phyloP scores from a whole-genome alignment of 2,329 filamentous ascomycete species.

The Fusarium sp. region DNA sequence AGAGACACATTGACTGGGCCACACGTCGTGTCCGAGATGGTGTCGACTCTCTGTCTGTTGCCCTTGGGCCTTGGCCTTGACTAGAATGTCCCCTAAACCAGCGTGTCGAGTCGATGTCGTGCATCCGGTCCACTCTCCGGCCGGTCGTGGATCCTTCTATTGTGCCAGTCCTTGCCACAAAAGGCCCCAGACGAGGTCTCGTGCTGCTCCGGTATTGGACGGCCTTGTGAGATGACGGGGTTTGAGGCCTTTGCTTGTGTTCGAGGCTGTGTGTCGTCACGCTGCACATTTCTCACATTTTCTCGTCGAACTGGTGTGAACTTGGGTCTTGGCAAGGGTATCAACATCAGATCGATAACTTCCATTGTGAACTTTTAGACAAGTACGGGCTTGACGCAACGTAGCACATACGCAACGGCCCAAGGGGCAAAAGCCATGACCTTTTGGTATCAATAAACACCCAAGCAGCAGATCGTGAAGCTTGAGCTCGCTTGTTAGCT shows the following conservation, averaged over 20 bases:
- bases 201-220: conserved; percentile 55
- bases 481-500: conserved; percentile 29
- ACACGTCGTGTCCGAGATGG: conserved; percentile 37
- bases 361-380: not conserved
- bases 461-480: conserved; percentile 25
- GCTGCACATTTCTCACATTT: conserved; percentile 36
- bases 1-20: conserved; percentile 38
- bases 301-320: conserved; percentile 44
- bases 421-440: conserved; percentile 7
- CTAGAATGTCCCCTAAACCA: conserved; percentile 10
- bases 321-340: conserved; percentile 40
- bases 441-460: conserved; percentile 4
- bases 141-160: conserved; percentile 1
- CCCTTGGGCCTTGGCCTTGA: not conserved
- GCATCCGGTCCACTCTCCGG: conserved; percentile 45
- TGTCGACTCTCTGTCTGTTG: conserved; percentile 23
- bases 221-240: conserved; percentile 37
- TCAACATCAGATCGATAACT: conserved; percentile 9
- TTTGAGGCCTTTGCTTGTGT: conserved; percentile 39
- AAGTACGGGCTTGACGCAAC: conserved; percentile 11
- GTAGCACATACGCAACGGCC: conserved; percentile 9
- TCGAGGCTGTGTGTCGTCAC: conserved; percentile 50
- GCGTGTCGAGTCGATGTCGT: conserved; percentile 62
- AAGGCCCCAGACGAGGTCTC: conserved; percentile 46
- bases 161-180: conserved; percentile 49